Base-by-base conservation (phyloP, 257 asterid genomes). In the Gynochthodes officinalis region DNA sequence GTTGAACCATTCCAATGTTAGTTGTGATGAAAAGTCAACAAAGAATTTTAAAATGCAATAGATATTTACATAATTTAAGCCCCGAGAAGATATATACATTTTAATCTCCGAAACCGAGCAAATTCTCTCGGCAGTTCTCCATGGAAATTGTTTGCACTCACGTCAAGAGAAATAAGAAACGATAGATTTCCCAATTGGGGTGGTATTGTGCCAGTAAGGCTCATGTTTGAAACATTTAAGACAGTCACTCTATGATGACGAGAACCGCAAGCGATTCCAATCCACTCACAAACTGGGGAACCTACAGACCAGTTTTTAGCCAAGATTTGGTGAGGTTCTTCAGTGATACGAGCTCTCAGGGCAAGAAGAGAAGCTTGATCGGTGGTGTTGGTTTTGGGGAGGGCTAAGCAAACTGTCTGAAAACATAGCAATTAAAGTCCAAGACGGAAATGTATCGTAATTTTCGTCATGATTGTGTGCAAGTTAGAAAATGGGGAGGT, bases 231-330 rank as follows among this genome's bases (percentile, higher is more conserved):
- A 40, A 70, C 8, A 37, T 70, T 42, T 18, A 70, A 42, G 28
- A 54, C 40, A 9, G 25, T 40, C 19, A 70, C 75, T 70, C 75
- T 55, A 27, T 10, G 25, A 70, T 40, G 67, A 16, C 67, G 75
- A n/a, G 53, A 40, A 27, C 30, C 42, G 13, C 75, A 70, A 10
- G 65, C 23, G 44, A 70, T 67, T 7, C 75, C 75, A 40, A 70
- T 70, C 75, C 75, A 70, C 1, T 57, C 40, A 1, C 75, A 70
- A 4, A 57, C 55, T 14, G 57, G 8, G 15, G 40, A 40, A 7
- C 27, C 21, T 3, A 1, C 19, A 4, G 75, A 39, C 75, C 75
- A 70, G 54, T 70, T 70, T 40, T 37, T 70, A 5, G 53, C 28
- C 67, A 57, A 57, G 16, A 40, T 27, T 6, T 55, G 37, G 5